Percentiles rank a stretch among this genome's conserved stretches.
Evolutionary conservation across 257 asterid species (phyloP).

Genomic region (Salvia splendens): DNA sequence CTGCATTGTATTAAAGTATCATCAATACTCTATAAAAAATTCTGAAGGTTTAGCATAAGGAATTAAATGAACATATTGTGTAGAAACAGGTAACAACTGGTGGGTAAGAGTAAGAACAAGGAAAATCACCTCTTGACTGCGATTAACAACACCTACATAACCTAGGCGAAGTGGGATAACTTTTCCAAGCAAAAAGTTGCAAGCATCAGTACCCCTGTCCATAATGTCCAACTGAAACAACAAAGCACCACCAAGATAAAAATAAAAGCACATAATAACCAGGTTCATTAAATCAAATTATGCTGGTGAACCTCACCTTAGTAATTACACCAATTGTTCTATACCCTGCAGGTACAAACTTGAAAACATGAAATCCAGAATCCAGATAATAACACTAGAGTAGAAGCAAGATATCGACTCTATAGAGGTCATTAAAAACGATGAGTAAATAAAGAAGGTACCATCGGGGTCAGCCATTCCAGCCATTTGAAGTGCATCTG

Average conservation of each 20-base stretch:
- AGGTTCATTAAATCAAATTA: constrained; percentile 18
- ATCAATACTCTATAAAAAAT: background rate
- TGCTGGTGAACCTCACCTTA: constrained; percentile 53
- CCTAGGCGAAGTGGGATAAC: constrained; percentile 90
- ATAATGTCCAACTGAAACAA: constrained; percentile 75
- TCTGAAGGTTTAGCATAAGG: background rate
- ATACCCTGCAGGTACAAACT: constrained; percentile 61
- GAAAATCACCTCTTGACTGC: constrained; percentile 74
- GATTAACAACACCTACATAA: constrained; percentile 85
- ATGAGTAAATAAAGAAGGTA: constrained; percentile 34
- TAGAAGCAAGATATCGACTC: constrained; percentile 16
- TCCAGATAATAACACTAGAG: constrained; percentile 11
- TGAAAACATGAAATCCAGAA: constrained; percentile 28
- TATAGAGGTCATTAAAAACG: background rate
- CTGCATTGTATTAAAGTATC: constrained; percentile 4
- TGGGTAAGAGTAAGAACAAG: background rate
- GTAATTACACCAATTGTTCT: constrained; percentile 97
- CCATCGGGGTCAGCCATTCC: constrained; percentile 99
- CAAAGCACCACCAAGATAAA: constrained; percentile 27
- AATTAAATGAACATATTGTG: background rate
- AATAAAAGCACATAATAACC: constrained; percentile 2
- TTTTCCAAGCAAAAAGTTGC: constrained; percentile 82
- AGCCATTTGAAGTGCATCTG: constrained; percentile 99
- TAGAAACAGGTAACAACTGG: background rate
- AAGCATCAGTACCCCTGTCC: constrained; percentile 96